Evolutionary conservation across 441 rosid genomes (phyloP).

Genomic region (Mallotus repandus): DNA sequence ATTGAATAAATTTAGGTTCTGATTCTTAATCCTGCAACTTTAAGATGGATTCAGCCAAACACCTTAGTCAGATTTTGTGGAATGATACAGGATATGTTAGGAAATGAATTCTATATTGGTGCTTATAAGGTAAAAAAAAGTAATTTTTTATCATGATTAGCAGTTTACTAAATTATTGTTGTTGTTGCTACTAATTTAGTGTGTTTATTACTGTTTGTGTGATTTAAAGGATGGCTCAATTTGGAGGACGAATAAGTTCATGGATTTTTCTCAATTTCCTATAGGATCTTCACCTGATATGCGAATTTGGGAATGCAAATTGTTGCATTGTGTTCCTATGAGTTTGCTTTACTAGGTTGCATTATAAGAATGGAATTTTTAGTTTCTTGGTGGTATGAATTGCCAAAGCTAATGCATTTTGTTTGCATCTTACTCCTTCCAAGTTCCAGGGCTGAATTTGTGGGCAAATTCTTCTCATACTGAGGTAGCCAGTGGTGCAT

Average conservation of each 20-base stretch:
- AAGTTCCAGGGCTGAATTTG: constrained; percentile 79
- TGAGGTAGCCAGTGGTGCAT: constrained; percentile 27
- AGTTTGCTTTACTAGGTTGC: constrained; percentile 18
- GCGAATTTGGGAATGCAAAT: constrained; percentile 78
- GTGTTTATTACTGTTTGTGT: not conserved
- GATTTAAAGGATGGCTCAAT: constrained; percentile 51
- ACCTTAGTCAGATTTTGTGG: constrained; percentile 79
- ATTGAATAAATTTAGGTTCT: constrained; percentile 54
- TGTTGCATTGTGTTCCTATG: constrained; percentile 79
- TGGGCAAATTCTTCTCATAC: constrained; percentile 67
- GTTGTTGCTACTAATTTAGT: not conserved
- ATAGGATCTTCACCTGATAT: constrained; percentile 49
- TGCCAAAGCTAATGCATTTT: not conserved
- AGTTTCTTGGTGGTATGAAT: not conserved
- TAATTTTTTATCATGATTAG: constrained; percentile 23
- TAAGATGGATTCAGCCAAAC: constrained; percentile 58
- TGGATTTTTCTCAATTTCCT: constrained; percentile 58
- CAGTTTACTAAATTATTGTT: constrained; percentile 17
- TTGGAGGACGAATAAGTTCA: constrained; percentile 89
- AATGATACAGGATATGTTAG: constrained; percentile 97
- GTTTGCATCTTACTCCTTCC: not conserved
- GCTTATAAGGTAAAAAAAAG: constrained; percentile 55
- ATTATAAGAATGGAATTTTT: no score
- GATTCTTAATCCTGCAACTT: constrained; percentile 42
- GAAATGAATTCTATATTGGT: constrained; percentile 91